phyloP scores from a whole-genome alignment of 139 green algal genomes.

The Haematococcus lacustris region DNA sequence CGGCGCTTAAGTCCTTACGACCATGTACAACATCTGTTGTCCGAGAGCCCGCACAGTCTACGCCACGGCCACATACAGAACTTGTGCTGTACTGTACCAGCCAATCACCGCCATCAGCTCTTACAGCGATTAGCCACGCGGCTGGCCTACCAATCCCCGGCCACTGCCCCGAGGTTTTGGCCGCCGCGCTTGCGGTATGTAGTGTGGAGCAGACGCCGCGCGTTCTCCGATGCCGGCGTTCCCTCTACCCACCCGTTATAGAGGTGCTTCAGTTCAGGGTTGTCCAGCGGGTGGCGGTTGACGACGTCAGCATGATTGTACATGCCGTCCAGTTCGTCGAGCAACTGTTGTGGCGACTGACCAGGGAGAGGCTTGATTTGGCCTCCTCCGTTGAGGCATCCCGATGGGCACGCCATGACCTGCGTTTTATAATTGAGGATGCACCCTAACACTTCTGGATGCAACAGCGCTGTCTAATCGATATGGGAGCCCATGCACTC shows the following conservation, averaged over 20 bases:
- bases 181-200: slow-evolving; percentile 61
- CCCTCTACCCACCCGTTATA: slow-evolving; percentile 41
- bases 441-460: background rate
- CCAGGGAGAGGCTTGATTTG: slow-evolving; percentile 60
- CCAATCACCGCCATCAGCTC: no score
- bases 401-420: slow-evolving; percentile 90
- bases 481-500: background rate
- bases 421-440: no score
- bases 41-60: no score
- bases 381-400: slow-evolving; percentile 92
- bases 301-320: slow-evolving; percentile 45
- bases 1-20: no score
- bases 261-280: slow-evolving; percentile 35
- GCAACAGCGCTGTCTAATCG: background rate
- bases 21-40: no score
- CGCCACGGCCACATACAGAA: no score
- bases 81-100: no score
- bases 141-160: no score
- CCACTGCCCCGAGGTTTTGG: no score
- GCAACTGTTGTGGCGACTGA: slow-evolving; percentile 31
- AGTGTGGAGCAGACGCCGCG: slow-evolving; percentile 60
- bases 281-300: slow-evolving; percentile 16
- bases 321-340: slow-evolving; percentile 31
- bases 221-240: slow-evolving; percentile 16
- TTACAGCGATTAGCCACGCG: no score